Evolutionary conservation across 2,329 filamentous ascomycete genomes (phyloP), one percentile per base, ranked within the genome.

Genomic region (Lachnellula subtilissima): DNA sequence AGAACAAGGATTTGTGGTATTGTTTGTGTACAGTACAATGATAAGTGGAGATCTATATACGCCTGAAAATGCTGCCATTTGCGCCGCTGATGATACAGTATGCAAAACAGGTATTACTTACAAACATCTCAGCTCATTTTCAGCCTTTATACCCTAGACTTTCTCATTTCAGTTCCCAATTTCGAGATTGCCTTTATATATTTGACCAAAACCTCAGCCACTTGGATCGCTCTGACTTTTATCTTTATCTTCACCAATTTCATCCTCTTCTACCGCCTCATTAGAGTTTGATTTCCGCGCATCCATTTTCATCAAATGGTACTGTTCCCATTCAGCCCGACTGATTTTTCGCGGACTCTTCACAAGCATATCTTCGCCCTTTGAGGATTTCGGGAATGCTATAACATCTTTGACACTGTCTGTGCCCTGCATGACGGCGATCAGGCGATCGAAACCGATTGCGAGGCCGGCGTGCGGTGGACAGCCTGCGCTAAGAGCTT

Each of bases 401-500:
- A 99, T 97, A 1, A 99, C 93, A 74, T 99, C 93, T 57, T 89
- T 79, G 3, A 99, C 87, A 1, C 87, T 91, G 11, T 87, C 79
- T 35, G 82, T 86, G 1, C 86, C 87, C 22, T 87, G 82, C 78
- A 99, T 82, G 0, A 96, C 76, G 0, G 93, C 87, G 40, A 94
- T 79, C 49, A 99, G 73, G 4, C 94, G 80, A 71, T 99, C 94
- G 70, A 97, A 96, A 0, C 94, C 94, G 15, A 99, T 76, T 0
- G 94, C 94, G 61, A 99, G 88, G 0, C 94, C 94, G 0, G 94
- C 92, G 69, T 99, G 94, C 0, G 94, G 95, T 12, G 94, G 94
- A 74, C 94, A 97, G 0, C 93, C 95, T 0, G 89, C 85, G 7
- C 84, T 77, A 7, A 99, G 78, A 0, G 92, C 92, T 61, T 89